A percentile compares a stretch with the other conserved stretches of the same genome.
Conservation (phyloP, 2,329 filamentous ascomycete genomes). For the Fusarium decemcellulare region DNA sequence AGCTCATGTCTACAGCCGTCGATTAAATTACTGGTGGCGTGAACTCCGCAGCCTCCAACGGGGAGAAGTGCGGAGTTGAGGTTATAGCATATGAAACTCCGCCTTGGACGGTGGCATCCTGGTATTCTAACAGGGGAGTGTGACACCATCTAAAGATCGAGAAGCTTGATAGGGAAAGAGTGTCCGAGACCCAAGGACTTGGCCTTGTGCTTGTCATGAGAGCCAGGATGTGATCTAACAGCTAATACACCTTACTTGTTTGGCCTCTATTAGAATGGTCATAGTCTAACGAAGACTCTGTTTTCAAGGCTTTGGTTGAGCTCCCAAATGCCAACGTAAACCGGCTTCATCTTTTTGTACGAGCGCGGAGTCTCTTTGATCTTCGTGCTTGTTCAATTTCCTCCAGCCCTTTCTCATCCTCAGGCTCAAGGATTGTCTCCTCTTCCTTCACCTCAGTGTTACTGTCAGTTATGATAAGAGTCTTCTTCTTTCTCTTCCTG, state of each 20-base stretch:
- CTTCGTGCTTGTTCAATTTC: conserved; percentile 32
- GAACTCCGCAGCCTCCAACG: no score
- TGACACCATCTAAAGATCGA: not conserved
- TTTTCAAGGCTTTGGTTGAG: not conserved
- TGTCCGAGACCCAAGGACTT: no score
- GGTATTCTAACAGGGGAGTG: not conserved
- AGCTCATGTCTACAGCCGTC: no score
- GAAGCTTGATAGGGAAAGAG: no score
- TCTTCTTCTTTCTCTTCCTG: conserved; percentile 46
- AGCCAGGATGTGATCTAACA: no score
- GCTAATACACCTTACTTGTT: no score
- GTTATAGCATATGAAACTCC: not conserved
- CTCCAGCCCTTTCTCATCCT: conserved; percentile 29
- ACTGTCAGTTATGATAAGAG: conserved; percentile 30
- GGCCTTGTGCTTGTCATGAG: no score
- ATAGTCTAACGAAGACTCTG: not conserved
- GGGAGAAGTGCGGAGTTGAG: not conserved
- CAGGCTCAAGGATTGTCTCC: conserved; percentile 20
- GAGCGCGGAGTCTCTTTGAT: conserved; percentile 49
- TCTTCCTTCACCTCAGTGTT: conserved; percentile 35
- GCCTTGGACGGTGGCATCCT: not conserved
- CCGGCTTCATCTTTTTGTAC: conserved; percentile 10
- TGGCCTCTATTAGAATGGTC: no score
- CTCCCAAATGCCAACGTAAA: not conserved
- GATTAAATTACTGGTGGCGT: no score